phyloP scores from a whole-genome alignment of 2,329 filamentous ascomycete genomes.

The Neoascochyta sp. region DNA sequence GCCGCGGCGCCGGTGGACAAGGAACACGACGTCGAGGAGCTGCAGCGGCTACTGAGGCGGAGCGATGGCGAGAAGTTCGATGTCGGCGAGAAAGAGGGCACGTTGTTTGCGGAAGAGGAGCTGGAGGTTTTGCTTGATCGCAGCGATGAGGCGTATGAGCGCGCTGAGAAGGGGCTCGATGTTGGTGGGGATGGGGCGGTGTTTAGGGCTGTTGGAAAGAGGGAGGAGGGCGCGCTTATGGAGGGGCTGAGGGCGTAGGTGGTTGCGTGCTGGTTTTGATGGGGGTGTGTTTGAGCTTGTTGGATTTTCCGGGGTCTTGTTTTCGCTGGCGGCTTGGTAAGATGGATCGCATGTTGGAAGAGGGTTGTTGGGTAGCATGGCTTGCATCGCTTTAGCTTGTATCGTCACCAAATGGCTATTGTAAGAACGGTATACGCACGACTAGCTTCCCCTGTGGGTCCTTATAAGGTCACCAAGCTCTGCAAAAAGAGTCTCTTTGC shows the following conservation, averaged over 20 bases:
- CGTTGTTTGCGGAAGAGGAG: constrained; percentile 72
- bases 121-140: constrained; percentile 76
- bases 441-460: too few relatives aligned
- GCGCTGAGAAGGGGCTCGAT: constrained; percentile 75
- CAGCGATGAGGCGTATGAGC: constrained; percentile 62
- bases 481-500: too few relatives aligned
- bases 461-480: too few relatives aligned
- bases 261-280: too few relatives aligned
- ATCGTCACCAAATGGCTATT: too few relatives aligned
- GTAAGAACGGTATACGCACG: too few relatives aligned
- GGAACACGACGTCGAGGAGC: constrained; percentile 47
- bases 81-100: constrained; percentile 54
- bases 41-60: constrained; percentile 44
- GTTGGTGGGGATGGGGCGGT: constrained; percentile 56
- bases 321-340: too few relatives aligned
- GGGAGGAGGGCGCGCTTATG: constrained; percentile 51
- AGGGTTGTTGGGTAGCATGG: too few relatives aligned
- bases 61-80: constrained; percentile 70
- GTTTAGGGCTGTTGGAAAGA: constrained; percentile 81
- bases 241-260: constrained; percentile 48
- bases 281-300: too few relatives aligned
- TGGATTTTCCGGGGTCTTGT: too few relatives aligned
- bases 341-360: too few relatives aligned
- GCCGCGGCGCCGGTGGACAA: constrained; percentile 47
- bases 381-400: too few relatives aligned